Conservation (phyloP, 23 red algal species). For the Cyanidioschyzon merolae region DNA sequence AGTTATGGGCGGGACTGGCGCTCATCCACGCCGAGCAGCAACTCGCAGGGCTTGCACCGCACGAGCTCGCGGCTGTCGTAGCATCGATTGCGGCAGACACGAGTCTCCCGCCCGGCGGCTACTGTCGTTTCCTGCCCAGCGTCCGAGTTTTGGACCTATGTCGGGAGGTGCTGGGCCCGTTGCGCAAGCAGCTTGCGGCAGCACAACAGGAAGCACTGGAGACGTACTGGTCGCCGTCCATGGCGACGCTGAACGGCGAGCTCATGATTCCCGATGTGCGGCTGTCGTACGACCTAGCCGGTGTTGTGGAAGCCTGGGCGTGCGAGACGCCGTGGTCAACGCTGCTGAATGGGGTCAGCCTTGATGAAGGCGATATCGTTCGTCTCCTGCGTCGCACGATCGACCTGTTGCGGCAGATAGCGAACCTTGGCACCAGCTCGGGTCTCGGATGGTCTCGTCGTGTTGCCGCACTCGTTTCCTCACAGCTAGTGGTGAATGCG, state of each 20-base stretch:
- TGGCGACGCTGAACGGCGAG: not conserved
- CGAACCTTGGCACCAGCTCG: constrained; percentile 17
- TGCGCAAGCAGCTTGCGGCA: constrained; percentile 18
- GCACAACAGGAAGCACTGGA: constrained; percentile 34
- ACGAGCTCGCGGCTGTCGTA: constrained; percentile 52
- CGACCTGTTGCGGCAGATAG: constrained; percentile 65
- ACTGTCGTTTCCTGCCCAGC: constrained; percentile 31
- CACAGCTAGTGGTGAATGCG: constrained; percentile 36
- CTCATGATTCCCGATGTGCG: not conserved
- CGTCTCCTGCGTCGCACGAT: constrained; percentile 53
- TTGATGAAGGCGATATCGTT: constrained; percentile 83
- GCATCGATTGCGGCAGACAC: constrained; percentile 43
- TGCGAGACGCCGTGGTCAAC: constrained; percentile 41
- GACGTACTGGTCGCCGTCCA: constrained; percentile 24
- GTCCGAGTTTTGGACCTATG: constrained; percentile 8
- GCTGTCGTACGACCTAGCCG: constrained; percentile 12
- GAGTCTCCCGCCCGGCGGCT: constrained; percentile 23
- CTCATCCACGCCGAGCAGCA: constrained; percentile 22
- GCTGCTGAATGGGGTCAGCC: constrained; percentile 33
- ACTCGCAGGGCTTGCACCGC: constrained; percentile 37
- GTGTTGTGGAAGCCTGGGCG: constrained; percentile 74
- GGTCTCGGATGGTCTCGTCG: not conserved
- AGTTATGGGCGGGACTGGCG: constrained; percentile 69
- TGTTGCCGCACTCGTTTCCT: constrained; percentile 24
- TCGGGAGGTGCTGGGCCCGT: constrained; percentile 8